phyloP scores from a whole-genome alignment of 305 asterid species.

The Galium porrigens region DNA sequence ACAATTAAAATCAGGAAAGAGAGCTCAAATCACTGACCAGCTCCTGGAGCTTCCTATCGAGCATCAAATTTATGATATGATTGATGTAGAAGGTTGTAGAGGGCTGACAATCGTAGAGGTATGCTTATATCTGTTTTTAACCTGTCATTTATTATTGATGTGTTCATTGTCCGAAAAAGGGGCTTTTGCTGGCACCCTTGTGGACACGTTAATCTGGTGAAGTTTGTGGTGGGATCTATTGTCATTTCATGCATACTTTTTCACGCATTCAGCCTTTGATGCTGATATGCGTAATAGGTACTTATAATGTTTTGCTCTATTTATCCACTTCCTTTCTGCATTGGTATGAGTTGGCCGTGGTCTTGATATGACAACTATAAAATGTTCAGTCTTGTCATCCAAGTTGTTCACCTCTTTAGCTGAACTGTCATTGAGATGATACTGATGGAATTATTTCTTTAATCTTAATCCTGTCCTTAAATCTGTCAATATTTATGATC shows the following conservation, averaged over 20 bases:
- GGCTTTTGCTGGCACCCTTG: not conserved
- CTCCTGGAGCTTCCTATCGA: constrained; percentile 70
- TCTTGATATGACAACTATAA: not conserved
- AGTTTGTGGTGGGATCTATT: not conserved
- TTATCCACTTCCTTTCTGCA: not conserved
- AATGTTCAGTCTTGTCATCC: not conserved
- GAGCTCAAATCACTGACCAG: constrained; percentile 63
- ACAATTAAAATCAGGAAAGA: constrained; percentile 31
- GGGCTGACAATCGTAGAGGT: constrained; percentile 73
- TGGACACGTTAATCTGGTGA: not conserved
- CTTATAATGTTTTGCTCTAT: too few relatives aligned
- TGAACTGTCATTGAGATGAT: not conserved
- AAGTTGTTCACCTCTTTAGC: constrained; percentile 1
- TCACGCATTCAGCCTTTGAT: too few relatives aligned
- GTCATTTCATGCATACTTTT: too few relatives aligned
- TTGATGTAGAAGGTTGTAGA: constrained; percentile 65
- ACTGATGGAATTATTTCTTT: not conserved
- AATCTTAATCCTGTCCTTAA: not conserved
- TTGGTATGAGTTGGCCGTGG: not conserved
- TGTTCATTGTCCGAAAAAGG: not conserved
- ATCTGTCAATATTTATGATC: too few relatives aligned
- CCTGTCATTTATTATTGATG: not conserved
- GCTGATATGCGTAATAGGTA: too few relatives aligned
- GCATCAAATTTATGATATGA: constrained; percentile 77
- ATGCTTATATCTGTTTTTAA: constrained; percentile 17